Evolutionary conservation across 441 rosid genomes (phyloP).

Genomic region (Viola pubescens): DNA sequence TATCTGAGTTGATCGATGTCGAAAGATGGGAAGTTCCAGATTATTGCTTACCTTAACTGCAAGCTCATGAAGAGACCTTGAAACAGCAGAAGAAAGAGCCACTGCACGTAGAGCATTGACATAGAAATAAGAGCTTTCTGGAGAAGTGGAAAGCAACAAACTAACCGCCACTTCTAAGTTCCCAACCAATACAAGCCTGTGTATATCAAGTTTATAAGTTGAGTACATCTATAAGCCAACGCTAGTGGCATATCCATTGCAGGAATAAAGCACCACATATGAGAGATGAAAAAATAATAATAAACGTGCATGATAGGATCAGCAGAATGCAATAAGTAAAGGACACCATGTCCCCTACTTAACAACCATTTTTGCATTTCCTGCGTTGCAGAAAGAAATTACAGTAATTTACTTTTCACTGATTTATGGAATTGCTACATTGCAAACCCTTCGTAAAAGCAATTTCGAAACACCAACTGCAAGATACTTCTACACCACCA

Average conservation of each 20-base stretch:
- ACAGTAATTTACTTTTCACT: too few species aligned
- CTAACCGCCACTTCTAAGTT: constrained; percentile 96
- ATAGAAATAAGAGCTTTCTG: constrained; percentile 89
- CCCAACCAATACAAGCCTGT: constrained; percentile 89
- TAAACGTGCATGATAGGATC: too few species aligned
- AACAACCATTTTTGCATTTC: too few species aligned
- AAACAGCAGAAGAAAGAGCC: constrained; percentile 95
- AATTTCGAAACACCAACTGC: too few species aligned
- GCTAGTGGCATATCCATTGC: neutral
- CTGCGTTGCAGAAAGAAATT: too few species aligned
- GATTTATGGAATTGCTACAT: too few species aligned
- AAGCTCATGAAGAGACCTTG: constrained; percentile 90
- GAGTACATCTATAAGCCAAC: constrained; percentile 2
- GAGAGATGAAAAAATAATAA: too few species aligned
- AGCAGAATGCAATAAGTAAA: too few species aligned
- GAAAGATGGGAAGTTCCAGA: constrained; percentile 6
- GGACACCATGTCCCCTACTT: too few species aligned
- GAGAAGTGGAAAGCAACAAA: constrained; percentile 82
- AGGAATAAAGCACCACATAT: neutral
- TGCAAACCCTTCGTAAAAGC: too few species aligned
- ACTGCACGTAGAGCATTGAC: constrained; percentile 95
- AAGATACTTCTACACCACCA: too few species aligned
- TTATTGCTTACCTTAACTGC: constrained; percentile 66
- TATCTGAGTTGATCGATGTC: neutral
- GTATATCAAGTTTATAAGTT: constrained; percentile 5